Percentiles rank a stretch among this genome's conserved stretches.
These are phyloP conservation scores for Leishmania lainsoni DNA, from an alignment of 208 protist genomes.

Conservation along the genomic window DNA sequence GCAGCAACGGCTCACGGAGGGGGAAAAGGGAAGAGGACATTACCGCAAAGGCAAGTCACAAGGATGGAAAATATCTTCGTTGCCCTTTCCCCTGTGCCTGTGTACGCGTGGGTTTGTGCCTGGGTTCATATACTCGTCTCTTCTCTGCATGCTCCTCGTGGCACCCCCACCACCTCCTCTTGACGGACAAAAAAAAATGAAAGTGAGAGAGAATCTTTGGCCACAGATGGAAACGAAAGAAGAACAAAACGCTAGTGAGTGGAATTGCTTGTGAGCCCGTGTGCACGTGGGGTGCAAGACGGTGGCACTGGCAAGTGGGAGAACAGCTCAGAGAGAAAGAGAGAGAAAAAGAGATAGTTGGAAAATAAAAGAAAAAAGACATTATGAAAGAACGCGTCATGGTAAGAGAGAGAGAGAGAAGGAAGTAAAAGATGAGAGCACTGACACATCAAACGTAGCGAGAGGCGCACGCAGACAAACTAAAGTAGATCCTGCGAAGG, in stretches of 20 bases:
- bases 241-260: background rate
- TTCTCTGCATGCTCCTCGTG: background rate
- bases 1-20: background rate
- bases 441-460: background rate
- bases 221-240: background rate
- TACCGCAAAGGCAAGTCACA: background rate
- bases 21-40: background rate
- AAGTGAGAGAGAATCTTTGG: no score
- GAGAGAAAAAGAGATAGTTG: background rate
- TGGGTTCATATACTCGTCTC: background rate
- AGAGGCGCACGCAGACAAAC: background rate
- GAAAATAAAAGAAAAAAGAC: no score
- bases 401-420: background rate
- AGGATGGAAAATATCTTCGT: background rate
- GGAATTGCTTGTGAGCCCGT: background rate
- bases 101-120: background rate
- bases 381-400: background rate
- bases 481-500: constrained; percentile 1
- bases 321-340: background rate
- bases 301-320: background rate
- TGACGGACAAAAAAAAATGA: no score
- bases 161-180: background rate
- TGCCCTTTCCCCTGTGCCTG: background rate
- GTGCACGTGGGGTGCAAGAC: constrained; percentile 7
- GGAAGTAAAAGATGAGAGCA: background rate